These are phyloP conservation scores for Notholithocarpus densiflorus DNA, from an alignment of 306 rosid species.

Conservation along the genomic window DNA sequence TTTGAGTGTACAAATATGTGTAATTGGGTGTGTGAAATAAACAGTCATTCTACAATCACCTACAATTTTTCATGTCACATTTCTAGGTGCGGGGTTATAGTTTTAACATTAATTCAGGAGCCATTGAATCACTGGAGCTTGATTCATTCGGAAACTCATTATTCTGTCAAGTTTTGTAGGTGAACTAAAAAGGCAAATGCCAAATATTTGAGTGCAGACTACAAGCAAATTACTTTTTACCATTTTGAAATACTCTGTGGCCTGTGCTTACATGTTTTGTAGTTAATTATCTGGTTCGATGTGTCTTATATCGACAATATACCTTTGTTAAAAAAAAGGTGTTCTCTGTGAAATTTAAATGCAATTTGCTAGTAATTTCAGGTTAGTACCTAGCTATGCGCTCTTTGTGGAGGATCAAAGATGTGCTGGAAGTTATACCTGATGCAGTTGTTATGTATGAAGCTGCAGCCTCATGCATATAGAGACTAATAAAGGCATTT, in stretches of 20 bases:
- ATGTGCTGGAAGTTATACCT: constrained; percentile 78
- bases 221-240: constrained; percentile 2
- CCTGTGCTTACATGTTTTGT: constrained; percentile 7
- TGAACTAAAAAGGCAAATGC: not conserved
- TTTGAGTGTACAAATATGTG: too few relatives aligned
- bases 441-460: constrained; percentile 72
- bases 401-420: constrained; percentile 58
- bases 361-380: constrained; percentile 20
- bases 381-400: constrained; percentile 80
- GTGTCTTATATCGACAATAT: not conserved
- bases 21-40: too few relatives aligned
- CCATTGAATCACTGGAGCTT: constrained; percentile 79
- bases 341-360: not conserved
- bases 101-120: constrained; percentile 82
- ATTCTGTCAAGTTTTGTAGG: constrained; percentile 92
- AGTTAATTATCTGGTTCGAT: not conserved
- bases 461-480: constrained; percentile 85
- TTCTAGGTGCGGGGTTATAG: constrained; percentile 75
- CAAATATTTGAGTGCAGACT: not conserved
- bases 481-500: constrained; percentile 81
- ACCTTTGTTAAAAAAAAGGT: not conserved
- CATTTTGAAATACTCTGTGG: constrained; percentile 34
- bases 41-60: not conserved
- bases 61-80: constrained; percentile 17
- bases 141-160: constrained; percentile 82